phyloP scores from a whole-genome alignment of 345 rosid genomes.

The Salix dunnii region DNA sequence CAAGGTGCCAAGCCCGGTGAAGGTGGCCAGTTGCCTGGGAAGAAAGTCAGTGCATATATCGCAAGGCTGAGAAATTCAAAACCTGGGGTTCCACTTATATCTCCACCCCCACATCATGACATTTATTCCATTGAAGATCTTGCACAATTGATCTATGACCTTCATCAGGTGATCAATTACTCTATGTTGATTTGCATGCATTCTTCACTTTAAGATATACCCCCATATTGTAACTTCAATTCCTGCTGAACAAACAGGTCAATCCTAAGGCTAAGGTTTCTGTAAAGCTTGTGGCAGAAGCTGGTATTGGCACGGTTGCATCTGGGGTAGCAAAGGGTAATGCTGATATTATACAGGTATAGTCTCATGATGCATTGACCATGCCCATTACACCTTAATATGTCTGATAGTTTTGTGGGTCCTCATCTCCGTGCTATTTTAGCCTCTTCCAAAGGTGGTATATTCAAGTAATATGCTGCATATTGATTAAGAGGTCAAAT shows the following conservation, averaged over 20 bases:
- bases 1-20: slow-evolving; percentile 99
- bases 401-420: neutral
- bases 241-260: slow-evolving; percentile 46
- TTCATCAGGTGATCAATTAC: slow-evolving; percentile 73
- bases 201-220: neutral
- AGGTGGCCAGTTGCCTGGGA: slow-evolving; percentile 98
- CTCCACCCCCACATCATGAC: slow-evolving; percentile 98
- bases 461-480: neutral
- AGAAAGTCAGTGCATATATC: slow-evolving; percentile 98
- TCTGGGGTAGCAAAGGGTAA: slow-evolving; percentile 99
- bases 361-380: neutral
- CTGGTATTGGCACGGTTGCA: slow-evolving; percentile 98
- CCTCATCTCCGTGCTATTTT: neutral
- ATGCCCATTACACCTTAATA: neutral
- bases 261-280: slow-evolving; percentile 97
- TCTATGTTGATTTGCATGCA: slow-evolving; percentile 11
- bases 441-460: neutral
- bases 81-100: slow-evolving; percentile 98
- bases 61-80: slow-evolving; percentile 94
- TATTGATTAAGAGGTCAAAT: neutral
- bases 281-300: slow-evolving; percentile 97
- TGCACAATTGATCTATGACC: slow-evolving; percentile 96
- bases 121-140: slow-evolving; percentile 97
- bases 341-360: slow-evolving; percentile 94
- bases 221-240: slow-evolving; percentile 10